Conservation (phyloP, 805 yeast genomes). For the Lachancea dasiensis region DNA sequence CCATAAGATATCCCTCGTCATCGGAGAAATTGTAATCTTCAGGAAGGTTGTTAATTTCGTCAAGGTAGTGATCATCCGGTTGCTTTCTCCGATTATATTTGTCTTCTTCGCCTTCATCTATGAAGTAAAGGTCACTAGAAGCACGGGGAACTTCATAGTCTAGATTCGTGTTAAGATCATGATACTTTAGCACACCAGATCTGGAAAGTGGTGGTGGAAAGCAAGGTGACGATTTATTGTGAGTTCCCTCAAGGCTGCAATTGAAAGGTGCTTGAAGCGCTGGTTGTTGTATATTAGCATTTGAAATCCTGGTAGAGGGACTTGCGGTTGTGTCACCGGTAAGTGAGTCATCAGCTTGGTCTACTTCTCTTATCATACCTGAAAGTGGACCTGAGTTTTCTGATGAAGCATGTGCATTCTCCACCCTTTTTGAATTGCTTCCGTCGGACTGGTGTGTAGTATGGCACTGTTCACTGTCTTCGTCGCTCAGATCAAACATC, state of each 20-base stretch:
- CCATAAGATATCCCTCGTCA: slow-evolving; percentile 14
- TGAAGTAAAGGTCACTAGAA: slow-evolving; percentile 29
- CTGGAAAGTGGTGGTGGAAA: slow-evolving; percentile 28
- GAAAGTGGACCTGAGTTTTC: no score
- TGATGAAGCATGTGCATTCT: neutral
- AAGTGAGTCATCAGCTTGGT: no score
- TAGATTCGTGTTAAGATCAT: slow-evolving; percentile 33
- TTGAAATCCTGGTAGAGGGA: no score
- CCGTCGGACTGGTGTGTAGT: no score
- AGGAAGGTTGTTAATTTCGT: slow-evolving; percentile 47
- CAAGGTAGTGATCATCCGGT: slow-evolving; percentile 39
- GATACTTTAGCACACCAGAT: slow-evolving; percentile 33
- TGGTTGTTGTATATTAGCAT: neutral
- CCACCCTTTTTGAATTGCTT: neutral
- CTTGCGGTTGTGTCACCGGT: no score
- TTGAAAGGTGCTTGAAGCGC: slow-evolving; percentile 3
- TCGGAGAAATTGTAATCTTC: slow-evolving; percentile 37
- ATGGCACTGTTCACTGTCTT: slow-evolving; percentile 2
- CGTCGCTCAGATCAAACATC: slow-evolving; percentile 12
- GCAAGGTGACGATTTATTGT: no score
- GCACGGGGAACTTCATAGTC: slow-evolving; percentile 35
- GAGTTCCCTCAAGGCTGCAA: neutral
- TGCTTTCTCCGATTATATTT: slow-evolving; percentile 22
- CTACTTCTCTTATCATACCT: no score
- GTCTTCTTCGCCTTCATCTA: slow-evolving; percentile 34